Percentiles rank a stretch among this genome's conserved stretches.
Evolutionary conservation across 202 grass and related monocot genomes (phyloP).

Genomic region (Carex arenaria): DNA sequence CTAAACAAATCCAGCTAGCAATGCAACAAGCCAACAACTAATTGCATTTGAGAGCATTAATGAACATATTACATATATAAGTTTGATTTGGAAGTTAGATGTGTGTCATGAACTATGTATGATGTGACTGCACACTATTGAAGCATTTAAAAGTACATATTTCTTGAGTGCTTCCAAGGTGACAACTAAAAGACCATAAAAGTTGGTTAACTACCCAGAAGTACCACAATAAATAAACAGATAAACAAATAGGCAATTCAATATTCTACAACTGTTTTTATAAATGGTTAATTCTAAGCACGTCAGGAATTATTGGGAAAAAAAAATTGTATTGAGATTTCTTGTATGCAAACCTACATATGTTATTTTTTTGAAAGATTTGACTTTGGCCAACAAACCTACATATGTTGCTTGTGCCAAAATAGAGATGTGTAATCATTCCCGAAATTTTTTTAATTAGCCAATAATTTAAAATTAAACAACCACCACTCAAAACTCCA

Average conservation of each 20-base stretch:
- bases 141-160: background rate
- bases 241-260: background rate
- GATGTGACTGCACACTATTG: background rate
- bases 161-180: background rate
- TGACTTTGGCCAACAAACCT: background rate
- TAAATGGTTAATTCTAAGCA: background rate
- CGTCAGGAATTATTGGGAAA: background rate
- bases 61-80: background rate
- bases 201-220: conserved; percentile 5
- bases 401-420: background rate
- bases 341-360: background rate
- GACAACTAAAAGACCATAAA: background rate
- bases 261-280: background rate
- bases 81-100: background rate
- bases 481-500: no score
- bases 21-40: conserved; percentile 13
- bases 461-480: no score
- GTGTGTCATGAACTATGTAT: conserved; percentile 10
- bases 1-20: background rate
- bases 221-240: background rate
- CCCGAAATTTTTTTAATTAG: no score
- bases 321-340: background rate
- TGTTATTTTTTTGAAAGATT: no score
- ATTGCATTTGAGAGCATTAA: background rate
- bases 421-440: background rate